Conservation (phyloP, 2,329 filamentous ascomycete genomes). For the Aspergillus uvarum region DNA sequence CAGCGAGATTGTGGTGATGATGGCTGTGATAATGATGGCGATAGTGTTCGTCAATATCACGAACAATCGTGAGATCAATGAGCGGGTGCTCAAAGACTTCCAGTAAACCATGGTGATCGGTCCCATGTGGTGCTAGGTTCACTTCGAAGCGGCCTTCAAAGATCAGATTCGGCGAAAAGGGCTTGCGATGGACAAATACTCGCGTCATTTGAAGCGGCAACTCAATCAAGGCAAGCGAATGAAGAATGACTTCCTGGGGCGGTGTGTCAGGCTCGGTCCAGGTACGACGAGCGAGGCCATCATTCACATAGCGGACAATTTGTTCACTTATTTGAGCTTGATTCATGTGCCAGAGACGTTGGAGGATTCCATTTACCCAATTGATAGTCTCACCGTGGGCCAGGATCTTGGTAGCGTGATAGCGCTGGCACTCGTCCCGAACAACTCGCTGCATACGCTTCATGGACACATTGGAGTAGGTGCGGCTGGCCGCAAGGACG, state of each 20-base stretch:
- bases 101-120: slow-evolving; percentile 8
- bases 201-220: slow-evolving; percentile 14
- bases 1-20: slow-evolving; percentile 11
- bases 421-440: slow-evolving; percentile 15
- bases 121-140: slow-evolving; percentile 8
- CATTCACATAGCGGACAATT: slow-evolving; percentile 17
- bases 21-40: slow-evolving; percentile 3
- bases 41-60: slow-evolving; percentile 5
- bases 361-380: slow-evolving; percentile 15
- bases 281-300: slow-evolving; percentile 11
- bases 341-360: slow-evolving; percentile 19
- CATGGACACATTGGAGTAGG: slow-evolving; percentile 12
- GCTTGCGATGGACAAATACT: slow-evolving; percentile 6
- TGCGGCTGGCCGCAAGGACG: slow-evolving; percentile 17
- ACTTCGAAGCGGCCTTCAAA: slow-evolving; percentile 15
- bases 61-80: slow-evolving; percentile 14
- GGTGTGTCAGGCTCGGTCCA: not conserved
- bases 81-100: slow-evolving; percentile 9
- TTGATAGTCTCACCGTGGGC: slow-evolving; percentile 15
- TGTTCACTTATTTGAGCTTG: slow-evolving; percentile 12
- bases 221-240: slow-evolving; percentile 14
- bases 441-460: slow-evolving; percentile 15
- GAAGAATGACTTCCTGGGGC: slow-evolving; percentile 14
- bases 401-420: slow-evolving; percentile 13
- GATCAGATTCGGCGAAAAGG: slow-evolving; percentile 15